Conservation (phyloP, 1,139 yeast genomes). For the Diutina neorugosa region DNA sequence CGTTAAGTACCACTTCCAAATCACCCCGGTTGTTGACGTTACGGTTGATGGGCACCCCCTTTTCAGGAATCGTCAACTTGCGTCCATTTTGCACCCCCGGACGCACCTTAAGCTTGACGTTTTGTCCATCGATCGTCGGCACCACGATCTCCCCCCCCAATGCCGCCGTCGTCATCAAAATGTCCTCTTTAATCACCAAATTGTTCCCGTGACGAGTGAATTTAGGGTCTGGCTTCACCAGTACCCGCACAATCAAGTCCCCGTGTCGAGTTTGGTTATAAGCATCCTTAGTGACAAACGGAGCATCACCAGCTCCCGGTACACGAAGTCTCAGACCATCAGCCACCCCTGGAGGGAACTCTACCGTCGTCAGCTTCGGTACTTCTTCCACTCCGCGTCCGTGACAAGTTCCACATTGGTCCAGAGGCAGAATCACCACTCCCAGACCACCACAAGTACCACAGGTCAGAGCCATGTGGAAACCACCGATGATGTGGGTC, state of each 20-base stretch:
- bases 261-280: slow-evolving; percentile 63
- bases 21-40: slow-evolving; percentile 60
- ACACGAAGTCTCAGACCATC: slow-evolving; percentile 82
- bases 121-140: slow-evolving; percentile 75
- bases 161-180: slow-evolving; percentile 93
- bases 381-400: slow-evolving; percentile 78
- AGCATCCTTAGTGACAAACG: slow-evolving; percentile 54
- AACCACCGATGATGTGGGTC: slow-evolving; percentile 83
- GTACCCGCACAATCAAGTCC: slow-evolving; percentile 72
- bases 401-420: slow-evolving; percentile 70
- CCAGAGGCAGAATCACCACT: slow-evolving; percentile 53
- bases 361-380: slow-evolving; percentile 60
- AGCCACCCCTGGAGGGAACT: slow-evolving; percentile 78
- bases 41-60: slow-evolving; percentile 70
- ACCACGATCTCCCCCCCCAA: slow-evolving; percentile 83
- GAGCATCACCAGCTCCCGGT: slow-evolving; percentile 87
- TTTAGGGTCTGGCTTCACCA: slow-evolving; percentile 59
- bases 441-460: slow-evolving; percentile 83
- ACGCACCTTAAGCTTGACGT: slow-evolving; percentile 69
- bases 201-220: slow-evolving; percentile 59
- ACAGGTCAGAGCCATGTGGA: slow-evolving; percentile 95
- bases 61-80: slow-evolving; percentile 65
- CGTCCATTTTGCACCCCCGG: slow-evolving; percentile 78
- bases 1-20: slow-evolving; percentile 62
- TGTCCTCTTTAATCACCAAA: slow-evolving; percentile 49